Conservation (phyloP, 257 asterid species). For the Fraxinus excelsior region DNA sequence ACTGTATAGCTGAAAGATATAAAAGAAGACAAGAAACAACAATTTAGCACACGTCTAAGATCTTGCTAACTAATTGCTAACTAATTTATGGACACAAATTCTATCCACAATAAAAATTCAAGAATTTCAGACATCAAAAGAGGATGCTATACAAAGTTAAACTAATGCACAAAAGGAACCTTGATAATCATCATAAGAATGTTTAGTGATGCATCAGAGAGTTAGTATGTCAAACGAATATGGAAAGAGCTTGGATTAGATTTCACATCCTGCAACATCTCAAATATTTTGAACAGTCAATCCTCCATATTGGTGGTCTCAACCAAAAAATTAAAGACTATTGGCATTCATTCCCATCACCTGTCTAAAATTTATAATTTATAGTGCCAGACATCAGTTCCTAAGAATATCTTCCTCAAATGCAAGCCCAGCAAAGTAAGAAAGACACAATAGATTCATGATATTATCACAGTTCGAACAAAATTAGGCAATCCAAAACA, state of each 20-base stretch:
- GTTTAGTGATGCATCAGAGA: conserved; percentile 46
- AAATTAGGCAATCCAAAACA: conserved; percentile 3
- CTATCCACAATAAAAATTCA: neutral
- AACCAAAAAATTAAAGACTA: conserved; percentile 17
- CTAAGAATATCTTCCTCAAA: neutral
- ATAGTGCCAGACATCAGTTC: conserved; percentile 17
- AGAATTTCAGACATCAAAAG: neutral
- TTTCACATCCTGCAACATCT: conserved; percentile 60
- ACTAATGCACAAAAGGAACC: neutral
- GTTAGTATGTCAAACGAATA: conserved; percentile 62
- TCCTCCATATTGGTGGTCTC: conserved; percentile 9
- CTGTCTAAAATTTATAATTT: neutral
- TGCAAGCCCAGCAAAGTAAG: neutral
- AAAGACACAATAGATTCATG: neutral
- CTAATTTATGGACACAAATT: neutral
- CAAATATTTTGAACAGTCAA: conserved; percentile 22
- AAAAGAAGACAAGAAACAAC: neutral
- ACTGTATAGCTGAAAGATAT: neutral
- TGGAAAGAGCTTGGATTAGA: conserved; percentile 54
- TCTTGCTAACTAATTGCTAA: conserved; percentile 5
- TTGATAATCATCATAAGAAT: no score
- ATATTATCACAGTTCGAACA: neutral
- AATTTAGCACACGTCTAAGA: neutral
- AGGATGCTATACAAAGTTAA: neutral
- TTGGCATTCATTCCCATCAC: conserved; percentile 11